Conservation (phyloP, 495 filamentous ascomycete genomes). For the Trichodelitschia bisporula region DNA sequence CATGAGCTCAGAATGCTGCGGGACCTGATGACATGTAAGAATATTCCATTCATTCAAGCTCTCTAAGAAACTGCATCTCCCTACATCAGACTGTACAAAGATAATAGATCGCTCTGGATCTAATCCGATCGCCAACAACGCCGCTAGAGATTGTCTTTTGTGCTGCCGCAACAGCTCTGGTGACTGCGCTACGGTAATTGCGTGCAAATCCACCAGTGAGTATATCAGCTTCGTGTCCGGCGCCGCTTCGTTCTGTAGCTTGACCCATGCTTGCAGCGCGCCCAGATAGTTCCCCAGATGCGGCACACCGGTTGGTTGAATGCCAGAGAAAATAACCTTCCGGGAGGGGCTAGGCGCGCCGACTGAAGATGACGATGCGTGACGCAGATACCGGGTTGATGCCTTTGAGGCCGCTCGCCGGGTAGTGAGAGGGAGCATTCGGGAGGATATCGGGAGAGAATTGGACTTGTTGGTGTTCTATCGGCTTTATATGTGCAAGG, state of each 20-base stretch:
- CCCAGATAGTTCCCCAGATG: constrained; percentile 93
- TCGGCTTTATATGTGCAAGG: no score
- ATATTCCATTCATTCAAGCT: background rate
- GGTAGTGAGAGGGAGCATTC: constrained; percentile 1
- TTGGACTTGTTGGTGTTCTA: no score
- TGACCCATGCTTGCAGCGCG: constrained; percentile 68
- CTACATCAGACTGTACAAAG: constrained; percentile 61
- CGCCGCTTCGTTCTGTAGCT: constrained; percentile 38
- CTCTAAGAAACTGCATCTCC: no score
- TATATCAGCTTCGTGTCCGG: constrained; percentile 39
- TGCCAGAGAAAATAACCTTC: constrained; percentile 66
- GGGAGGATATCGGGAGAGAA: no score
- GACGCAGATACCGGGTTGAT: background rate
- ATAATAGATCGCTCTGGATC: constrained; percentile 50
- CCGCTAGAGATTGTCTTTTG: constrained; percentile 51
- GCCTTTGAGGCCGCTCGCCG: background rate
- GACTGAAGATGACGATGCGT: constrained; percentile 1
- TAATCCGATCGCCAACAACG: constrained; percentile 62
- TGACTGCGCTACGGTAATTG: constrained; percentile 56
- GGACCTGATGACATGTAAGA: constrained; percentile 24
- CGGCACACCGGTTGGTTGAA: constrained; percentile 89
- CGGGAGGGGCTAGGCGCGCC: constrained; percentile 1
- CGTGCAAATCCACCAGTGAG: constrained; percentile 80
- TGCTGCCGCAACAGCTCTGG: constrained; percentile 28
- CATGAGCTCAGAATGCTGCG: constrained; percentile 66